Evolutionary conservation across 257 asterid species (phyloP).

Genomic region (Gentiana straminea): DNA sequence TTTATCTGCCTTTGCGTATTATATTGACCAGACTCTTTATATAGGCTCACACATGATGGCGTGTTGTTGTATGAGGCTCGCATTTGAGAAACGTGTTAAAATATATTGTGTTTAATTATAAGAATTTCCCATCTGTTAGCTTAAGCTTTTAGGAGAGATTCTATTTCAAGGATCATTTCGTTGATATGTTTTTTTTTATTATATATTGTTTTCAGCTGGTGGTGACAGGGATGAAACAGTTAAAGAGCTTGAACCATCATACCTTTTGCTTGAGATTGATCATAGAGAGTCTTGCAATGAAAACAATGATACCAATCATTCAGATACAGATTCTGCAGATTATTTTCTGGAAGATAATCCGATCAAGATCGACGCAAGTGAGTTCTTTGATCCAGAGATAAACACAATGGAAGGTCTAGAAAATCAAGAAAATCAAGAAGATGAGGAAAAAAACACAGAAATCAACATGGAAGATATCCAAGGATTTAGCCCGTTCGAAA

Average conservation of each 20-base stretch:
- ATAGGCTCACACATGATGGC: too few species aligned
- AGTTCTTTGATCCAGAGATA: conserved; percentile 8
- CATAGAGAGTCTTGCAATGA: conserved; percentile 9
- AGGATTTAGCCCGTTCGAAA: conserved; percentile 34
- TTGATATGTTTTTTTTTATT: neutral
- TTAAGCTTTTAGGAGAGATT: too few species aligned
- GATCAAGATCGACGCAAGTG: conserved; percentile 5
- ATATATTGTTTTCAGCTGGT: neutral
- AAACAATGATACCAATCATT: conserved; percentile 1
- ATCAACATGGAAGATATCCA: conserved; percentile 13
- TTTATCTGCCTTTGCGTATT: too few species aligned
- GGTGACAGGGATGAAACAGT: conserved; percentile 3
- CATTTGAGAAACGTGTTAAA: too few species aligned
- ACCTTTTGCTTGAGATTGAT: conserved; percentile 3
- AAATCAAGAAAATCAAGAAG: neutral
- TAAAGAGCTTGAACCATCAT: conserved; percentile 1
- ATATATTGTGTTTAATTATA: too few species aligned
- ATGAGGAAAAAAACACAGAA: conserved; percentile 10
- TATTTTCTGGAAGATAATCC: conserved; percentile 8
- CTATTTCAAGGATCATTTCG: too few species aligned
- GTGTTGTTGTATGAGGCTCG: too few species aligned
- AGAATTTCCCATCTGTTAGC: too few species aligned
- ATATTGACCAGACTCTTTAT: too few species aligned
- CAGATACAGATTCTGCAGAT: conserved; percentile 1
- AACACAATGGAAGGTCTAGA: conserved; percentile 3